phyloP scores from a whole-genome alignment of 2,329 filamentous ascomycete genomes.

The Pseudocercospora fuligena region DNA sequence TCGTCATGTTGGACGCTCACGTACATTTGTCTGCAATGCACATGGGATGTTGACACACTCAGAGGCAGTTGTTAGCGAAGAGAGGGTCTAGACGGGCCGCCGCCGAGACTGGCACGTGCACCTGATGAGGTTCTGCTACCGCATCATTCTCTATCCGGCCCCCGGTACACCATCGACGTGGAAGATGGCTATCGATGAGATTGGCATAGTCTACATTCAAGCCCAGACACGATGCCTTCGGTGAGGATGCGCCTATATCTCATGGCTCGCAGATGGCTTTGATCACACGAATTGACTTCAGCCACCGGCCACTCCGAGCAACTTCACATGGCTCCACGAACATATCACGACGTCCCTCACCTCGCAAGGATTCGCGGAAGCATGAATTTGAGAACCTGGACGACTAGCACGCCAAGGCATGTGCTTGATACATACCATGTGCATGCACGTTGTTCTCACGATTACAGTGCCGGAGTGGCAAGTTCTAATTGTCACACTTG shows the following conservation, averaged over 20 bases:
- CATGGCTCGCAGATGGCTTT: background rate
- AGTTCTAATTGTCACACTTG: no score
- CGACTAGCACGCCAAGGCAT: background rate
- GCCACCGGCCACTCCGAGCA: constrained; percentile 1
- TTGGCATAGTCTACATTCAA: no score
- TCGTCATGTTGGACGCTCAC: background rate
- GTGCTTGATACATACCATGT: no score
- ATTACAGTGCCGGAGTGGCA: no score
- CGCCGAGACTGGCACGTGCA: background rate
- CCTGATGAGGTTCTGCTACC: no score
- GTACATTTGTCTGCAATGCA: background rate
- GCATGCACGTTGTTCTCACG: no score
- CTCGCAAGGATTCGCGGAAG: background rate
- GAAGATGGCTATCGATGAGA: no score
- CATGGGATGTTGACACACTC: no score
- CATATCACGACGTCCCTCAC: background rate
- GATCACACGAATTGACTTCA: constrained; percentile 4
- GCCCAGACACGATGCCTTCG: background rate
- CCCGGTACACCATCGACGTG: no score
- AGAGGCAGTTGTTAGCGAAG: background rate
- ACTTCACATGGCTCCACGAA: background rate
- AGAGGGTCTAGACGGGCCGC: background rate
- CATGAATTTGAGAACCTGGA: background rate
- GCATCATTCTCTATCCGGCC: no score
- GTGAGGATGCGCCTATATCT: background rate